A percentile compares a stretch with the other conserved stretches of the same genome.
Evolutionary conservation across 164 flowering plant genomes (phyloP).

Genomic region (Liriodendron chinense): DNA sequence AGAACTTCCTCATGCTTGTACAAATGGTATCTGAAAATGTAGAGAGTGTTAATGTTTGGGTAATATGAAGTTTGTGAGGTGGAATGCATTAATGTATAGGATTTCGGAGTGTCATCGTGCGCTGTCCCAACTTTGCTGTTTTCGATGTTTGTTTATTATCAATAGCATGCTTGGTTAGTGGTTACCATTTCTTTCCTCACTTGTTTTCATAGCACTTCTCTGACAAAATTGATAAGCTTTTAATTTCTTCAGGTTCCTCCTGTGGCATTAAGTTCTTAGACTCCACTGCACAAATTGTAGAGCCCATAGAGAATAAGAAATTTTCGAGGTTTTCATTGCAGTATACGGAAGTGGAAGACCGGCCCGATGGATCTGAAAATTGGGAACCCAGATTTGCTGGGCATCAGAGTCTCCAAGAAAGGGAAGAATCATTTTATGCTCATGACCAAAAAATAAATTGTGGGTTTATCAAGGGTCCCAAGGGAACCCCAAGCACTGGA

Average conservation of each 20-base stretch:
- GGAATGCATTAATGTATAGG: too few species aligned
- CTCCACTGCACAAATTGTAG: slow-evolving; percentile 71
- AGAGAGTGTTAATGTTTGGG: too few species aligned
- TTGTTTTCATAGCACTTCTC: background rate
- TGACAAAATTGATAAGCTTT: background rate
- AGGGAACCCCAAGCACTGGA: slow-evolving; percentile 78
- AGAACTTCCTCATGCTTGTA: too few species aligned
- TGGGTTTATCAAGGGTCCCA: slow-evolving; percentile 85
- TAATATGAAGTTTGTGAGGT: too few species aligned
- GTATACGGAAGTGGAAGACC: slow-evolving; percentile 67
- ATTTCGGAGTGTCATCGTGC: too few species aligned
- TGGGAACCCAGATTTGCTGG: slow-evolving; percentile 96
- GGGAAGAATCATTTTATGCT: slow-evolving; percentile 79
- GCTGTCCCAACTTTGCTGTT: background rate
- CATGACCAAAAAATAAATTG: slow-evolving; percentile 83
- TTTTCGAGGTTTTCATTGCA: slow-evolving; percentile 81
- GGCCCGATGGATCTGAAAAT: slow-evolving; percentile 39
- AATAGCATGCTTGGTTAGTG: background rate
- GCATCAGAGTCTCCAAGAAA: slow-evolving; percentile 74
- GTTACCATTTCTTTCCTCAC: background rate
- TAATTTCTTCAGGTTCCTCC: slow-evolving; percentile 46
- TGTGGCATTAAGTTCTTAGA: slow-evolving; percentile 87
- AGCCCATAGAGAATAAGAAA: slow-evolving; percentile 74
- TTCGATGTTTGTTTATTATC: background rate
- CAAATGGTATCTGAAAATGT: too few species aligned